phyloP scores from a whole-genome alignment of 768 basidiomycete genomes.

The Tylopilus vinaceipallidus region DNA sequence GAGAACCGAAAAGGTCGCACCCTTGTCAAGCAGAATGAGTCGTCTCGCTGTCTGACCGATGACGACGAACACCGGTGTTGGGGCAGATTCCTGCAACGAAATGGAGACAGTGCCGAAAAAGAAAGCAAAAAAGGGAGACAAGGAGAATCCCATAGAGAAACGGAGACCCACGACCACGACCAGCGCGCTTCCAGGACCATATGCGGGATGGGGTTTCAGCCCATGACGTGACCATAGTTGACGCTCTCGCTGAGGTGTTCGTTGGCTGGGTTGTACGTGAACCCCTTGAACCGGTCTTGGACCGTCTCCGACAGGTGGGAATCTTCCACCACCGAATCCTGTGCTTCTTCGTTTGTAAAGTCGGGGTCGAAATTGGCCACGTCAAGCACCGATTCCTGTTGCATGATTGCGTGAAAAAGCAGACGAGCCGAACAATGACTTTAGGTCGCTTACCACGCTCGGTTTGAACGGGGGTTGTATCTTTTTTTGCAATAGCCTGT shows the following conservation, averaged over 20 bases:
- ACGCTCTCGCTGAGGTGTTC: slow-evolving; percentile 85
- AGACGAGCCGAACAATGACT: neutral
- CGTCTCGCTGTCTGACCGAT: neutral
- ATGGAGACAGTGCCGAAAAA: neutral
- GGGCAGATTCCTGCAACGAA: neutral
- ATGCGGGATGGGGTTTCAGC: slow-evolving; percentile 13
- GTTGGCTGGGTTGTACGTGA: slow-evolving; percentile 85
- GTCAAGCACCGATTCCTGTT: slow-evolving; percentile 85
- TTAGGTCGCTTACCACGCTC: slow-evolving; percentile 70
- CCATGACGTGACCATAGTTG: slow-evolving; percentile 48
- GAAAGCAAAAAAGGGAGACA: neutral
- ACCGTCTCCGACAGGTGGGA: slow-evolving; percentile 92
- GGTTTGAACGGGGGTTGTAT: slow-evolving; percentile 98
- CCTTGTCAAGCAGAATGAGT: neutral
- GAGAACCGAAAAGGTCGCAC: neutral
- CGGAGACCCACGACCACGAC: slow-evolving; percentile 16
- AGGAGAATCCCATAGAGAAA: neutral
- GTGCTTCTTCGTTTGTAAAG: slow-evolving; percentile 92
- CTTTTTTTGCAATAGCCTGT: slow-evolving; percentile 83
- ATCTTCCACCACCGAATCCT: slow-evolving; percentile 95
- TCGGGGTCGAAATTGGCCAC: slow-evolving; percentile 97
- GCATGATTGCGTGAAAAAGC: slow-evolving; percentile 6
- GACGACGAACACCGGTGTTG: neutral
- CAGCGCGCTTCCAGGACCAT: slow-evolving; percentile 15
- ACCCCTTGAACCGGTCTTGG: slow-evolving; percentile 92